Conservation (phyloP, 2,329 filamentous ascomycete species). For the Incumbomyces lentus region DNA sequence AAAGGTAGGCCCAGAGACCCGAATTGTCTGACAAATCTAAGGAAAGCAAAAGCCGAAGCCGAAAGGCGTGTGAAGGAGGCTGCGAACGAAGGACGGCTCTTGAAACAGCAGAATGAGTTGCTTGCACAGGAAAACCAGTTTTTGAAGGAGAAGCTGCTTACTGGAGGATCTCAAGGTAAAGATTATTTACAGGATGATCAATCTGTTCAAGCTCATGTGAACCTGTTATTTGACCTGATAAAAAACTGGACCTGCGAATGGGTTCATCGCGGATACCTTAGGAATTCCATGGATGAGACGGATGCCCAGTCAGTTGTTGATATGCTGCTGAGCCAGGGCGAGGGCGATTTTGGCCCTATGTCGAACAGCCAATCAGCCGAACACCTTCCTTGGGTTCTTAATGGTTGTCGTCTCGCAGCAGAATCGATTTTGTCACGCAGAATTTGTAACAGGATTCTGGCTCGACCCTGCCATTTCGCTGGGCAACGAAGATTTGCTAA, state of each 20-base stretch:
- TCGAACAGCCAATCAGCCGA: no score
- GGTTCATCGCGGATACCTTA: not conserved
- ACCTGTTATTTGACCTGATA: not conserved
- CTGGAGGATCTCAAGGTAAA: not conserved
- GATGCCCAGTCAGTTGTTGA: not conserved
- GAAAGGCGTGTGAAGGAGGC: not conserved
- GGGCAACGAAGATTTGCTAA: no score
- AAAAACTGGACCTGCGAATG: not conserved
- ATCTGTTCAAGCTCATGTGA: not conserved
- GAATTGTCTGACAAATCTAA: not conserved
- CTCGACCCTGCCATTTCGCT: not conserved
- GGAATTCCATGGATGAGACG: not conserved
- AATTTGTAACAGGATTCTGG: not conserved
- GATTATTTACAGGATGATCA: not conserved
- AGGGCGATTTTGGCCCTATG: no score
- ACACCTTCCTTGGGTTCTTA: not conserved
- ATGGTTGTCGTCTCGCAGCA: not conserved
- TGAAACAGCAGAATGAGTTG: not conserved
- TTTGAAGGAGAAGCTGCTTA: not conserved
- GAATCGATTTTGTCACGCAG: not conserved
- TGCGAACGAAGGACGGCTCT: not conserved
- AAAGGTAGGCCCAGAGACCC: not conserved
- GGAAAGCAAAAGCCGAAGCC: not conserved
- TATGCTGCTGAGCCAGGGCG: no score
- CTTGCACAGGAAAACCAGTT: not conserved